Evolutionary conservation across 148 eudicot species (phyloP), one percentile per base, ranked within the genome.

Genomic region (Linanthus parryae): DNA sequence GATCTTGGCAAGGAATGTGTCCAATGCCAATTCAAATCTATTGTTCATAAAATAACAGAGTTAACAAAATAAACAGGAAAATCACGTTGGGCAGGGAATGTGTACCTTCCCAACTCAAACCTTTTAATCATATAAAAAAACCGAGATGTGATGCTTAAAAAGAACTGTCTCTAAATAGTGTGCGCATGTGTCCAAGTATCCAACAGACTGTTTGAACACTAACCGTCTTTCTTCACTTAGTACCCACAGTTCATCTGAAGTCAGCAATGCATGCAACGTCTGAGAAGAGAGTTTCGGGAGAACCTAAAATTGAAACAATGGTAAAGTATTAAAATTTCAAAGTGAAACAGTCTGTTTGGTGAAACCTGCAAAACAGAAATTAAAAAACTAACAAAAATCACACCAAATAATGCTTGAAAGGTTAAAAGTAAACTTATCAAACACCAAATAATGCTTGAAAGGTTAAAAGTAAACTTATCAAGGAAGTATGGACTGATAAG

Each of bases 171-270:
- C 56, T 25, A 39, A 35, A 17, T 19, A 34, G 27, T 37, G n/a
- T n/a, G n/a, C n/a, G n/a, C n/a, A n/a, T n/a, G n/a, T n/a, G n/a
- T n/a, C n/a, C n/a, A n/a, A n/a, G n/a, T n/a, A n/a, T 14, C 13
- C 17, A 34, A 10, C 8, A 40, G 47, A 48, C 12, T 23, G n/a
- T n/a, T n/a, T n/a, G n/a, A n/a, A n/a, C 27, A 47, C 36, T 71
- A 73, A 94, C 99, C 99, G 69, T 73, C 82, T 88, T 77, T 94
- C 96, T 80, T 94, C 99, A 70, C 82, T 82, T 33, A 88, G 95
- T 56, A 88, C 75, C 99, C 99, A 94, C 59, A 94, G 65, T 57
- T 82, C 84, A 78, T 94, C 84, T 33, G 99, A 94, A 42, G 96
- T 84, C 49, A 94, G 74, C 61, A 94, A 68, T 22, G 92, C 95